Percentiles rank a stretch among this genome's conserved stretches.
Evolutionary conservation across 768 basidiomycete species (phyloP).

Genomic region (Tremella mesenterica): DNA sequence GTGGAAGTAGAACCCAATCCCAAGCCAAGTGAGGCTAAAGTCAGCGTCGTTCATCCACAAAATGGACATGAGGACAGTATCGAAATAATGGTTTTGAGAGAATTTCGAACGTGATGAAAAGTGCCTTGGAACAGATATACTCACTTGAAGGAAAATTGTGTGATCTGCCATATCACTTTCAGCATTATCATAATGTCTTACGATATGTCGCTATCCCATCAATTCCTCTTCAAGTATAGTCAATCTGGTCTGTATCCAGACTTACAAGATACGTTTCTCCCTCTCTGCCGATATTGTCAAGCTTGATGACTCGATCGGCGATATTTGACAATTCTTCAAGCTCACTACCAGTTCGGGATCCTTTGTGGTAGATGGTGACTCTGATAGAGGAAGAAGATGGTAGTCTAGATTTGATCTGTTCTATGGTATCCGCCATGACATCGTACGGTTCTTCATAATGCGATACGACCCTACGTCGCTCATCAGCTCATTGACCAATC

Average conservation of each 20-base stretch:
- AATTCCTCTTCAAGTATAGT: background rate
- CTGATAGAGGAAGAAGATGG: slow-evolving; percentile 8
- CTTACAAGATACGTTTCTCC: slow-evolving; percentile 44
- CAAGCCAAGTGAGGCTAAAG: slow-evolving; percentile 41
- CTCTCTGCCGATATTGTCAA: slow-evolving; percentile 41
- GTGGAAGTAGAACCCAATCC: slow-evolving; percentile 32
- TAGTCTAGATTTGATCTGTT: slow-evolving; percentile 5
- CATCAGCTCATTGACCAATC: too few relatives aligned
- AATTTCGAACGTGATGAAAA: background rate
- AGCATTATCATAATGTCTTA: slow-evolving; percentile 28
- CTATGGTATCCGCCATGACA: slow-evolving; percentile 16
- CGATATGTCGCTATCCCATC: slow-evolving; percentile 32
- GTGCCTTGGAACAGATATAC: background rate
- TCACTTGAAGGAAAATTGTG: slow-evolving; percentile 39
- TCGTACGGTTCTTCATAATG: slow-evolving; percentile 34
- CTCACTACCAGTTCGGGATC: slow-evolving; percentile 4
- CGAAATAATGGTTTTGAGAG: background rate
- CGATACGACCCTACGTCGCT: slow-evolving; percentile 30
- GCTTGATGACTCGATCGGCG: slow-evolving; percentile 30
- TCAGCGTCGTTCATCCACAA: background rate
- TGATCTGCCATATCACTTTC: slow-evolving; percentile 25
- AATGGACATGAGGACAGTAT: background rate
- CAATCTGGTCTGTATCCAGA: background rate
- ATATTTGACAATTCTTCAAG: slow-evolving; percentile 15
- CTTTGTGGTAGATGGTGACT: slow-evolving; percentile 39